Percentiles rank a stretch among this genome's conserved stretches.
Evolutionary conservation across 441 rosid genomes (phyloP).

Genomic region (Arabidopsis lyrata): DNA sequence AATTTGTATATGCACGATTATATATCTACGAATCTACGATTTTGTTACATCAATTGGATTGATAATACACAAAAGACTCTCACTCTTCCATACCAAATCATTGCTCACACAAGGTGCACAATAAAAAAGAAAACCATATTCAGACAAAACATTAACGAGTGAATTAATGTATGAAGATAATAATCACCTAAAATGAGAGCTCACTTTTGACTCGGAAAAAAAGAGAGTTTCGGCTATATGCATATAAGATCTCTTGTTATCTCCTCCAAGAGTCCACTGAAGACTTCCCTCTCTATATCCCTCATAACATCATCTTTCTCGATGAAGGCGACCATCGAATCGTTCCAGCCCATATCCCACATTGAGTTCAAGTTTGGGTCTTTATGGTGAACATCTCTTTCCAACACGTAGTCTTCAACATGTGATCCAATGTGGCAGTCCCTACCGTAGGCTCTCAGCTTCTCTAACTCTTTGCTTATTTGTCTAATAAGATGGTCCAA

Average conservation of each 20-base stretch:
- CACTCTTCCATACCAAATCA: neutral
- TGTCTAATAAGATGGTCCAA: conserved; percentile 72
- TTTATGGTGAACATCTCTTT: conserved; percentile 57
- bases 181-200: conserved; percentile 6
- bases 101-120: conserved; percentile 20
- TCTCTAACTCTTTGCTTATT: conserved; percentile 61
- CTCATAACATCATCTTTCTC: conserved; percentile 72
- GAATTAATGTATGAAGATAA: conserved; percentile 4
- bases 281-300: conserved; percentile 70
- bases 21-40: neutral
- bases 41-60: neutral
- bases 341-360: conserved; percentile 92
- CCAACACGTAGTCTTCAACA: conserved; percentile 72
- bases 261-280: conserved; percentile 67
- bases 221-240: conserved; percentile 29
- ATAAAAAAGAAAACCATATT: neutral
- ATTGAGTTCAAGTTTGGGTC: conserved; percentile 74
- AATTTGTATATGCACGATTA: no score
- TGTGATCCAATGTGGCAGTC: conserved; percentile 48
- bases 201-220: conserved; percentile 8
- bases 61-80: conserved; percentile 1
- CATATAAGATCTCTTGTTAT: conserved; percentile 60
- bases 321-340: conserved; percentile 50
- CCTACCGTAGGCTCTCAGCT: conserved; percentile 62
- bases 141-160: conserved; percentile 15